Evolutionary conservation across 1,284 basidiomycete genomes (phyloP).

Genomic region (Boletus calvinii): DNA sequence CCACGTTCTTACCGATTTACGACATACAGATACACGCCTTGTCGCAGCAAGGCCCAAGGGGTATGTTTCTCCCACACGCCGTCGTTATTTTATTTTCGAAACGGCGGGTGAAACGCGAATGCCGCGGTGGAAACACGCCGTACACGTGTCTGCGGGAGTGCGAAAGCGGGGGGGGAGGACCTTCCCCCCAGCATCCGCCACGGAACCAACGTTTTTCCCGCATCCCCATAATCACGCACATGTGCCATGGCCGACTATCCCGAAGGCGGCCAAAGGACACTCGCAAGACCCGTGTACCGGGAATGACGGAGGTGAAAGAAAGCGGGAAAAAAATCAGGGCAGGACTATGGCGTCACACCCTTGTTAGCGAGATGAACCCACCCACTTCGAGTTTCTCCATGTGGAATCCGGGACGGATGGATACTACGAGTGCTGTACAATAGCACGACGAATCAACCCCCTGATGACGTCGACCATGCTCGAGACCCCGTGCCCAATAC

Average conservation of each 20-base stretch:
- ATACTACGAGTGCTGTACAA: not conserved
- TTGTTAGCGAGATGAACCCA: slow-evolving; percentile 12
- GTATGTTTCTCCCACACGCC: slow-evolving; percentile 20
- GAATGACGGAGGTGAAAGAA: slow-evolving; percentile 5
- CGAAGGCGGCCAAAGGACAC: not conserved
- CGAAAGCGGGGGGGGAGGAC: not conserved
- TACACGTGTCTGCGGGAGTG: slow-evolving; percentile 1
- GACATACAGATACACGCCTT: not conserved
- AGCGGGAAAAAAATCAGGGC: too few relatives aligned
- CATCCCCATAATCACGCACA: not conserved
- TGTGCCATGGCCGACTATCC: not conserved
- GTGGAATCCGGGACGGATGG: slow-evolving; percentile 11
- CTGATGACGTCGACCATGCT: slow-evolving; percentile 19
- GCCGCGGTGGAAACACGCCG: slow-evolving; percentile 12
- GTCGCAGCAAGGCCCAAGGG: not conserved
- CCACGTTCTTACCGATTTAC: slow-evolving; percentile 7
- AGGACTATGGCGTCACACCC: slow-evolving; percentile 14
- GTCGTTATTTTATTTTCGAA: not conserved
- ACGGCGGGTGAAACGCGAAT: not conserved
- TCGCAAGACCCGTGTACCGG: slow-evolving; percentile 11
- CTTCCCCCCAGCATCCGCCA: slow-evolving; percentile 18
- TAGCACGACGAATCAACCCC: slow-evolving; percentile 1
- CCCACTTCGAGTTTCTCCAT: not conserved
- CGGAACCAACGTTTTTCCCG: not conserved
- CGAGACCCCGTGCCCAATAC: slow-evolving; percentile 5